Evolutionary conservation across 352 stramenopile genomes (phyloP).

Genomic region (Pythium guiyangense): DNA sequence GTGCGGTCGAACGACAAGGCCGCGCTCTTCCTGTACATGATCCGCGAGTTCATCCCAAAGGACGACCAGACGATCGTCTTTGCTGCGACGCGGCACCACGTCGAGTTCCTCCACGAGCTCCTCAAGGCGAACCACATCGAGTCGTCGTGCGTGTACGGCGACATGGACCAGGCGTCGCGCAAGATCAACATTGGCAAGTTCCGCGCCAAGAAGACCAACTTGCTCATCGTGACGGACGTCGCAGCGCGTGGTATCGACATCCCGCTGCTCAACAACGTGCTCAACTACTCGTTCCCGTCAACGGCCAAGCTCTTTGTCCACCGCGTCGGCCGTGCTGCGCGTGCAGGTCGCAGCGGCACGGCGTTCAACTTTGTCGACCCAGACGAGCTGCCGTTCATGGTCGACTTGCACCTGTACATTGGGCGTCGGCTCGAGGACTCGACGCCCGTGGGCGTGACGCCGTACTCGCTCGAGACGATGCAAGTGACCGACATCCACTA

Average conservation of each 20-base stretch:
- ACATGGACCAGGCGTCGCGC: conserved; percentile 92
- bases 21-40: conserved; percentile 95
- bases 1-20: conserved; percentile 94
- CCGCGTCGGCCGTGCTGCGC: conserved; percentile 93
- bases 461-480: conserved; percentile 93
- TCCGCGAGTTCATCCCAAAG: conserved; percentile 92
- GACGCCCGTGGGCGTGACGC: conserved; percentile 40
- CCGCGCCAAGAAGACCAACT: conserved; percentile 82
- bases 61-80: conserved; percentile 98
- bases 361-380: conserved; percentile 97
- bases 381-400: conserved; percentile 99
- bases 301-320: conserved; percentile 96
- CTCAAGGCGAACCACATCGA: conserved; percentile 81
- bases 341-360: conserved; percentile 92
- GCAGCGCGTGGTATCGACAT: conserved; percentile 95
- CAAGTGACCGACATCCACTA: conserved; percentile 97
- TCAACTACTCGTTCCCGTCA: conserved; percentile 95
- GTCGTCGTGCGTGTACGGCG: conserved; percentile 89
- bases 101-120: conserved; percentile 97
- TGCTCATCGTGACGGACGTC: conserved; percentile 95
- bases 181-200: conserved; percentile 91
- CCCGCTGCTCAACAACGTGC: conserved; percentile 94
- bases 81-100: conserved; percentile 96
- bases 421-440: conserved; percentile 81
- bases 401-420: conserved; percentile 97